Conservation (phyloP, 768 basidiomycete species). For the Termitomyces sp. region DNA sequence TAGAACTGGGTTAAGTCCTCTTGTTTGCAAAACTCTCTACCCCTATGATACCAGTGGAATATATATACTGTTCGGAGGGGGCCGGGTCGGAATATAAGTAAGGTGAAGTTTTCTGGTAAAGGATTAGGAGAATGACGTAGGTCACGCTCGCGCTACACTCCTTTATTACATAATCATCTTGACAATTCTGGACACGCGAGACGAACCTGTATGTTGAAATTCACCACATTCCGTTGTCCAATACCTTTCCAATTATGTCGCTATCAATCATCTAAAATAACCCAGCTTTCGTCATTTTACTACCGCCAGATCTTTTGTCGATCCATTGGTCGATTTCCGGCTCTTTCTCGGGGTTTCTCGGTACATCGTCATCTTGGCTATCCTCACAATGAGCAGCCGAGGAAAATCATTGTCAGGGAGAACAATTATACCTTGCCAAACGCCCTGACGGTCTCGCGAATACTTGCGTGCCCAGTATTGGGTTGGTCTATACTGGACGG, state of each 20-base stretch:
- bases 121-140: no score
- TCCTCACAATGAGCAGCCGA: constrained; percentile 12
- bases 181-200: background rate
- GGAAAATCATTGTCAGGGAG: constrained; percentile 47
- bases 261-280: background rate
- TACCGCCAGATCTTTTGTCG: background rate
- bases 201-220: constrained; percentile 7
- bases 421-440: constrained; percentile 97
- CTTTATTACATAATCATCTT: background rate
- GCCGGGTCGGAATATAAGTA: no score
- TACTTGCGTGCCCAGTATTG: constrained; percentile 85
- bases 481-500: constrained; percentile 85
- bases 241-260: constrained; percentile 3
- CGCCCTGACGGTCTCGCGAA: constrained; percentile 80
- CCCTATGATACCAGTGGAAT: no score
- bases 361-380: constrained; percentile 10
- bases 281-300: background rate
- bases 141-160: background rate
- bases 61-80: no score
- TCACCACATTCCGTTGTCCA: constrained; percentile 4
- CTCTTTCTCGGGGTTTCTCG: constrained; percentile 16
- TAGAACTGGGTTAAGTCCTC: background rate
- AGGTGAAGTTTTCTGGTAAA: no score
- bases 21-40: background rate
- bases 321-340: background rate